Conservation (phyloP, 2,329 filamentous ascomycete genomes). For the Aureobasidium sp. region DNA sequence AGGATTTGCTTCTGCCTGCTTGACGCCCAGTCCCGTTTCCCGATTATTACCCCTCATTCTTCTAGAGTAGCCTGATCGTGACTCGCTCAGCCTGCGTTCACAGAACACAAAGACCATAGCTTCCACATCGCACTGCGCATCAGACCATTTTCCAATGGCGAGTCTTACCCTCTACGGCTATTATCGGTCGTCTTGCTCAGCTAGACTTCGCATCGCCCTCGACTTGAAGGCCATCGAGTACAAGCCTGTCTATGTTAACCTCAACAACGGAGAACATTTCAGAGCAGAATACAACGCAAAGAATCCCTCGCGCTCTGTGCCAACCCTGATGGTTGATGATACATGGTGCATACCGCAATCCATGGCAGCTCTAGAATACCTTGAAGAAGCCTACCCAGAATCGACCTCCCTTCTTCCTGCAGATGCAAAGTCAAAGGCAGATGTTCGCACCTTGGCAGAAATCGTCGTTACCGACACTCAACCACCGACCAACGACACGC, state of each 20-base stretch:
- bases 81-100: no score
- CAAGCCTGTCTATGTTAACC: conserved; percentile 42
- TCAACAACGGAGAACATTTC: conserved; percentile 47
- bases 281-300: conserved; percentile 36
- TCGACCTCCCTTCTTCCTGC: conserved; percentile 39
- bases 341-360: conserved; percentile 35
- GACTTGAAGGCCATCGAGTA: conserved; percentile 47
- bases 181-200: conserved; percentile 56
- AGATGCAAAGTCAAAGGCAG: conserved; percentile 37
- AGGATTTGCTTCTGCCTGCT: no score
- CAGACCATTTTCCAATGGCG: not conserved
- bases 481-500: conserved; percentile 51
- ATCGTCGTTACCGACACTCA: conserved; percentile 53
- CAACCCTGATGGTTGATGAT: conserved; percentile 40
- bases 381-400: conserved; percentile 47
- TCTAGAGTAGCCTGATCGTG: no score
- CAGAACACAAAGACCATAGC: no score
- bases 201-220: conserved; percentile 52
- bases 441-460: conserved; percentile 44
- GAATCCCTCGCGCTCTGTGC: conserved; percentile 50
- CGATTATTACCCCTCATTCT: not conserved
- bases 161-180: conserved; percentile 44
- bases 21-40: not conserved
- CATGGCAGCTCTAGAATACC: conserved; percentile 52
- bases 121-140: no score